A percentile compares a stretch with the other conserved stretches of the same genome.
Conservation (phyloP, 2,329 filamentous ascomycete species). For the Tolypocladium amazonense region DNA sequence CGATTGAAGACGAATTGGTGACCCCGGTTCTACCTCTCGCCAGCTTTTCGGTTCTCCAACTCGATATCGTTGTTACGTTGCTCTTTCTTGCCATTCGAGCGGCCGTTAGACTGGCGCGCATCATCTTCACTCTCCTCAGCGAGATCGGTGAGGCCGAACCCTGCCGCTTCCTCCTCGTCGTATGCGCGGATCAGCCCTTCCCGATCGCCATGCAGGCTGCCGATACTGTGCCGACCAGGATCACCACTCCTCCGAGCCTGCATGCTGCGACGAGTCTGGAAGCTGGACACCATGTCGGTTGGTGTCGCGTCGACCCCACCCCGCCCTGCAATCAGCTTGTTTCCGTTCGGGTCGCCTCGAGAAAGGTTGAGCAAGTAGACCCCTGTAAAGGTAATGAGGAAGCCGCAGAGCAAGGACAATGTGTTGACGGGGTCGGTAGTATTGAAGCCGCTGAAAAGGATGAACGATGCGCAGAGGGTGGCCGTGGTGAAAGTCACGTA, state of each 20-base stretch:
- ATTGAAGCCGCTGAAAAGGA: slow-evolving; percentile 93
- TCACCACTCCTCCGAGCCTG: slow-evolving; percentile 69
- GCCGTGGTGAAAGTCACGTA: slow-evolving; percentile 97
- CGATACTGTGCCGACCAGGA: slow-evolving; percentile 52
- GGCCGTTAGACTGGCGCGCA: slow-evolving; percentile 25
- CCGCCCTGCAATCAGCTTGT: slow-evolving; percentile 49
- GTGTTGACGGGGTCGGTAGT: slow-evolving; percentile 87
- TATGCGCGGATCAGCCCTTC: slow-evolving; percentile 82
- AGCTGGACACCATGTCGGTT: slow-evolving; percentile 80
- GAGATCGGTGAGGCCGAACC: slow-evolving; percentile 69
- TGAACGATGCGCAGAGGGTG: slow-evolving; percentile 88
- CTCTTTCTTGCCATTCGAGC: slow-evolving; percentile 29
- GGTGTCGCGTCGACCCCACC: slow-evolving; percentile 67
- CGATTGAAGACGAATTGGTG: slow-evolving; percentile 7
- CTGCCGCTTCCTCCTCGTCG: slow-evolving; percentile 67
- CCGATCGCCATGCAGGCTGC: slow-evolving; percentile 57
- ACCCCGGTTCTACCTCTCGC: slow-evolving; percentile 19
- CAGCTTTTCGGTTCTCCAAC: slow-evolving; percentile 35
- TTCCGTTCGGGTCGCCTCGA: slow-evolving; percentile 77
- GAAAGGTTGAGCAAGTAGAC: slow-evolving; percentile 97
- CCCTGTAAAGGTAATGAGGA: slow-evolving; percentile 88
- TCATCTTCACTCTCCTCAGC: slow-evolving; percentile 67
- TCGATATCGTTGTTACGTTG: slow-evolving; percentile 35
- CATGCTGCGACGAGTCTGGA: slow-evolving; percentile 90
- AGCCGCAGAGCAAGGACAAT: slow-evolving; percentile 82